Evolutionary conservation across 768 basidiomycete genomes (phyloP).

Genomic region (Macrolepiota dolichaula): DNA sequence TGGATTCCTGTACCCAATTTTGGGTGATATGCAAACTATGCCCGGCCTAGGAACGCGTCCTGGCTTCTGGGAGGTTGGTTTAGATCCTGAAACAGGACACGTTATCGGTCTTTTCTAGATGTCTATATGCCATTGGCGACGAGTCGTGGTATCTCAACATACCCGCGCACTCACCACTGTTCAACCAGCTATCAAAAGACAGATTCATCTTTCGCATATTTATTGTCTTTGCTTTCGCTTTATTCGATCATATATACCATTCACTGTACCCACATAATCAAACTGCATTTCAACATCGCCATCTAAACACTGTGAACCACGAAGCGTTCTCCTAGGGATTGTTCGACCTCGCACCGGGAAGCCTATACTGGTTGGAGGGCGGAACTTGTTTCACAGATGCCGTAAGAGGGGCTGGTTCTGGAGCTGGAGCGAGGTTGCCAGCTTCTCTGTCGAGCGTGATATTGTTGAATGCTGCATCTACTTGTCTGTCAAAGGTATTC

Average conservation of each 20-base stretch:
- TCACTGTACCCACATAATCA: background rate
- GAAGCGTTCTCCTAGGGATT: background rate
- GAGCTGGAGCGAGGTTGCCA: conserved; percentile 33
- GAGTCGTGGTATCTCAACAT: conserved; percentile 1
- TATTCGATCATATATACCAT: background rate
- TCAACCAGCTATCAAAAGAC: background rate
- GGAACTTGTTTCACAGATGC: background rate
- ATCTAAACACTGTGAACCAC: background rate
- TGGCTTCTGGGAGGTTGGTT: conserved; percentile 89
- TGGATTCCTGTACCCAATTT: conserved; percentile 91
- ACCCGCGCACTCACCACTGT: background rate
- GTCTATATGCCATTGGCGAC: background rate
- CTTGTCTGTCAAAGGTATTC: conserved; percentile 60
- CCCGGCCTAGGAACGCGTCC: conserved; percentile 92
- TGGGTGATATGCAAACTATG: conserved; percentile 99
- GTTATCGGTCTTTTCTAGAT: conserved; percentile 83
- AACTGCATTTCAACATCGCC: background rate
- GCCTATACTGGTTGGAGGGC: conserved; percentile 2
- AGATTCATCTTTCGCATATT: background rate
- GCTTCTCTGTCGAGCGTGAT: conserved; percentile 58
- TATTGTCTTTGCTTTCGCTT: background rate
- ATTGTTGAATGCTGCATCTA: conserved; percentile 57
- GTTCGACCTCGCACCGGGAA: background rate
- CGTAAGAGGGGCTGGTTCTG: background rate
- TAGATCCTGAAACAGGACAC: conserved; percentile 74